Percentiles rank a stretch among this genome's conserved stretches.
phyloP scores from a whole-genome alignment of 352 stramenopile species.

The Pythium brassicae region DNA sequence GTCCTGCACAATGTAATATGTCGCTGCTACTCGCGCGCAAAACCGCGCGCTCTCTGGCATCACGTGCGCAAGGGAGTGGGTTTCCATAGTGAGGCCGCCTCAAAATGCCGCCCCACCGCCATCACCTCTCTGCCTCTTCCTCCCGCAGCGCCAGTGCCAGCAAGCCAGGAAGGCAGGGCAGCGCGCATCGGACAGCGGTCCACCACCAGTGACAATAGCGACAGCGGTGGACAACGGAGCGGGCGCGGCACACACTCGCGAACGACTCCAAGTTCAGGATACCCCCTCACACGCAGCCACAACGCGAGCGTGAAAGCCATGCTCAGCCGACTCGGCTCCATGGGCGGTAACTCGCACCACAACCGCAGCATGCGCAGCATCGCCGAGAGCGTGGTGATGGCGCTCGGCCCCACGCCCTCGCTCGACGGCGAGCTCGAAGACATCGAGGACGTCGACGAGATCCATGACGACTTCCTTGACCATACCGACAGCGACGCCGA shows the following conservation, averaged over 20 bases:
- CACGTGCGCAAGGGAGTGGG: neutral
- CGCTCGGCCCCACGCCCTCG: constrained; percentile 28
- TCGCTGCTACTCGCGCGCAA: neutral
- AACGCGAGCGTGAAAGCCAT: neutral
- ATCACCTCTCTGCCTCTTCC: constrained; percentile 1
- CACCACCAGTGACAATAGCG: neutral
- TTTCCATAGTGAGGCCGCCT: neutral
- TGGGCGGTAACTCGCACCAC: constrained; percentile 7
- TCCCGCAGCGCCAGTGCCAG: neutral
- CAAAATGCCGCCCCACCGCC: neutral
- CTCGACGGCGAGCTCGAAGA: constrained; percentile 18
- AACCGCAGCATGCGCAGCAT: constrained; percentile 38
- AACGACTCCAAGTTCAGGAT: no score
- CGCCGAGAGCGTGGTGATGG: constrained; percentile 30
- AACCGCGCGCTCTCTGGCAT: neutral
- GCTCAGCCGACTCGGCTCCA: neutral
- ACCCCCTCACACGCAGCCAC: no score
- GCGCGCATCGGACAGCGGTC: neutral
- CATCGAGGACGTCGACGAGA: constrained; percentile 18
- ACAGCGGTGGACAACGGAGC: neutral
- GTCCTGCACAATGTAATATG: neutral
- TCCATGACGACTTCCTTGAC: constrained; percentile 15
- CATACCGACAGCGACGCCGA: constrained; percentile 9
- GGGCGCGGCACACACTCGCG: neutral
- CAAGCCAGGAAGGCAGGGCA: neutral